phyloP scores from a whole-genome alignment of 352 stramenopile species.

The Pythium sukuiense region DNA sequence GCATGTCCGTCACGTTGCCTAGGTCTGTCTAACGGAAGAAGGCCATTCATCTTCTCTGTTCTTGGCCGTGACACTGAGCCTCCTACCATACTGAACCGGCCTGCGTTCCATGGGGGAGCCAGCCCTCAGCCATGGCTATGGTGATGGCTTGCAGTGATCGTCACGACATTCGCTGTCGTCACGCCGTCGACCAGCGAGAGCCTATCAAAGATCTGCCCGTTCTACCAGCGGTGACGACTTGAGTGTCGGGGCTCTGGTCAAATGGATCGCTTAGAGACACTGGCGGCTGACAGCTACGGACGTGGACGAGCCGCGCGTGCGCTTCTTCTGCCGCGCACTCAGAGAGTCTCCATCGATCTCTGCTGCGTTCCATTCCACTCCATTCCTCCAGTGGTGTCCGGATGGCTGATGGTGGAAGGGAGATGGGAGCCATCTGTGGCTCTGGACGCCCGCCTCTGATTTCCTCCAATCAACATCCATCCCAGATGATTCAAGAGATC shows the following conservation, averaged over 20 bases:
- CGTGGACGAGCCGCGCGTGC: background rate
- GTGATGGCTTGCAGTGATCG: too few species aligned
- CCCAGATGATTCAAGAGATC: background rate
- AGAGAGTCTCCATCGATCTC: background rate
- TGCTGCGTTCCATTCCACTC: background rate
- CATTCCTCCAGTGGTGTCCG: background rate
- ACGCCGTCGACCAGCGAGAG: background rate
- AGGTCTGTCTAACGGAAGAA: too few species aligned
- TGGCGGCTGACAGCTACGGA: background rate
- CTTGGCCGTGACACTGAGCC: background rate
- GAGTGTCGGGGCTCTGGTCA: too few species aligned
- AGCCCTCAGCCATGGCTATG: too few species aligned
- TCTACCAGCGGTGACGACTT: background rate
- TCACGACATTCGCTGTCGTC: background rate
- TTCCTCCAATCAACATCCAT: background rate
- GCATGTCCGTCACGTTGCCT: too few species aligned
- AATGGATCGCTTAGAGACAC: background rate
- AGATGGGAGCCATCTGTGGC: conserved; percentile 7
- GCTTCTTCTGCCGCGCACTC: background rate
- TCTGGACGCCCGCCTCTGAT: background rate
- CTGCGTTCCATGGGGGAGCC: too few species aligned
- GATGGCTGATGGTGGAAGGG: background rate
- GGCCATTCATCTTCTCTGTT: background rate
- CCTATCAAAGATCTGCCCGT: background rate
- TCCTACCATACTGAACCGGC: too few species aligned